These are phyloP conservation scores for Yamadazyma spencermartinsiae DNA, from an alignment of 1,139 yeast species.

Conservation along the genomic window DNA sequence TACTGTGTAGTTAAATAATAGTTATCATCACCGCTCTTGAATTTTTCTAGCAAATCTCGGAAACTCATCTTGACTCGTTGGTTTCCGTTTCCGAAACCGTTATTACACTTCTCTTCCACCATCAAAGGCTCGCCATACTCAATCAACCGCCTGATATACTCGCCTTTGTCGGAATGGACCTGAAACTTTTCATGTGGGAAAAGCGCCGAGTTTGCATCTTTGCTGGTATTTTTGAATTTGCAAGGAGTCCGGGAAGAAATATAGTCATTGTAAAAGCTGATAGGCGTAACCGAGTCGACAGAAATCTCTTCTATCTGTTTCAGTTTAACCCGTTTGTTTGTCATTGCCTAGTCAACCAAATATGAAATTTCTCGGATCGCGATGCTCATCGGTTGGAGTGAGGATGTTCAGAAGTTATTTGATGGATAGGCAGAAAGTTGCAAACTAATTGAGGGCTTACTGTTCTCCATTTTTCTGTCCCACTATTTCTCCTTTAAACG, in stretches of 20 bases:
- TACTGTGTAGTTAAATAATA: constrained; percentile 72
- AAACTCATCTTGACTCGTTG: constrained; percentile 51
- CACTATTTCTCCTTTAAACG: no score
- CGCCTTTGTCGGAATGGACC: background rate
- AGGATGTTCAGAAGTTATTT: no score
- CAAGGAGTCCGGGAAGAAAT: constrained; percentile 39
- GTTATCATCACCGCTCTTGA: constrained; percentile 36
- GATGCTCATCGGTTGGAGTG: no score
- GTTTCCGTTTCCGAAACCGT: constrained; percentile 69
- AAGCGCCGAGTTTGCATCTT: constrained; percentile 24
- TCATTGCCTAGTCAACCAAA: no score
- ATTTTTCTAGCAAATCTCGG: constrained; percentile 42
- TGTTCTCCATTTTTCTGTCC: no score
- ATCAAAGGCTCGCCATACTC: constrained; percentile 38
- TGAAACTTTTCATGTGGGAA: constrained; percentile 12
- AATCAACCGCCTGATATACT: background rate
- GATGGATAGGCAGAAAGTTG: no score
- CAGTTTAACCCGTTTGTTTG: background rate
- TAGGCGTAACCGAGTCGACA: constrained; percentile 1
- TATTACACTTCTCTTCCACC: constrained; percentile 54
- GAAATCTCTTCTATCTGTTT: constrained; percentile 7
- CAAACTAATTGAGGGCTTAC: no score
- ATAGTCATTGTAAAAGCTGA: constrained; percentile 28
- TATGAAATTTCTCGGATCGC: no score
- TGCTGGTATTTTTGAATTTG: constrained; percentile 25